A percentile compares a stretch with the other conserved stretches of the same genome.
phyloP scores from a whole-genome alignment of 345 rosid genomes.

The Erucastrum elatum region DNA sequence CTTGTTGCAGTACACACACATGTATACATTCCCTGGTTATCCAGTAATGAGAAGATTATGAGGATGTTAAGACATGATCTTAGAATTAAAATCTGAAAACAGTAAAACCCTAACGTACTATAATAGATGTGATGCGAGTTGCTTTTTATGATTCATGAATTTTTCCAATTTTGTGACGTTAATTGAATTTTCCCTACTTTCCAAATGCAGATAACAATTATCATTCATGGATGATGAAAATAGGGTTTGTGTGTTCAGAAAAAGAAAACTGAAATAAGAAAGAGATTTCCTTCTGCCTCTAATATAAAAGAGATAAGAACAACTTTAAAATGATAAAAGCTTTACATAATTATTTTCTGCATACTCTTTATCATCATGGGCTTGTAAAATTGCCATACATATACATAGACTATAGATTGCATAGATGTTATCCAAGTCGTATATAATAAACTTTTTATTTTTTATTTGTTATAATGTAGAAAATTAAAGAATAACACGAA shows the following conservation, averaged over 20 bases:
- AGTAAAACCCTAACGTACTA: background rate
- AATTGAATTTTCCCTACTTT: constrained; percentile 18
- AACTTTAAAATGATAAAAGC: background rate
- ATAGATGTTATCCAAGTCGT: constrained; percentile 6
- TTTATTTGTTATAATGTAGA: background rate
- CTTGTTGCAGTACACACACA: background rate
- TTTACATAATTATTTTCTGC: background rate
- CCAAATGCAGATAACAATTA: constrained; percentile 14
- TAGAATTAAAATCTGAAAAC: background rate
- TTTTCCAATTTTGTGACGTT: constrained; percentile 20
- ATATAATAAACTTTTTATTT: background rate
- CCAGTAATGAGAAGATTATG: background rate
- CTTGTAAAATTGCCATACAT: background rate
- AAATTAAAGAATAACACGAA: background rate
- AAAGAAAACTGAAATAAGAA: constrained; percentile 20
- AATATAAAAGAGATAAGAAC: constrained; percentile 34
- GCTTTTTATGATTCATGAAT: constrained; percentile 20
- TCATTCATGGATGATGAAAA: constrained; percentile 22
- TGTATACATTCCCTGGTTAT: background rate
- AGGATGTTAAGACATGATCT: background rate
- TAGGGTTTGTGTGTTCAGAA: constrained; percentile 25
- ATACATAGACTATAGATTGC: background rate
- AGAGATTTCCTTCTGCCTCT: constrained; percentile 13
- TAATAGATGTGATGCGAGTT: background rate
- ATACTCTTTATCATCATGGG: constrained; percentile 20